phyloP scores from a whole-genome alignment of 2,329 filamentous ascomycete species.

The Cladorrhinum sp. region DNA sequence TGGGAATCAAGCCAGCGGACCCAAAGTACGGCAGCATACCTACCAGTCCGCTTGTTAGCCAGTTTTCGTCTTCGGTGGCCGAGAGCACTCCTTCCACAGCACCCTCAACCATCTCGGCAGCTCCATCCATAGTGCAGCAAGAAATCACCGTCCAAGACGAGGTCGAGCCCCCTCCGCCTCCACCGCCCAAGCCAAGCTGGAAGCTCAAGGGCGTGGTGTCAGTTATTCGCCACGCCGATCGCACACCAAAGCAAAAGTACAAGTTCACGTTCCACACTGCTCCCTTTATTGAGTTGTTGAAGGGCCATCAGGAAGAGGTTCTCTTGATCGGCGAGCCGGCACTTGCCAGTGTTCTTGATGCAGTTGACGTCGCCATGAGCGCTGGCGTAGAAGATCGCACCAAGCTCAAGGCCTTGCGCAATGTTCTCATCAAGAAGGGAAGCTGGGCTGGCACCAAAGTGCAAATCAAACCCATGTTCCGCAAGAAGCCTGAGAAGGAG shows the following conservation, averaged over 20 bases:
- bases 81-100: constrained; percentile 37
- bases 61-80: constrained; percentile 23
- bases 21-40: constrained; percentile 26
- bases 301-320: constrained; percentile 94
- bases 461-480: constrained; percentile 99
- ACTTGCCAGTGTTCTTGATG: constrained; percentile 81
- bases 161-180: constrained; percentile 59
- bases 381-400: constrained; percentile 78
- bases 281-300: constrained; percentile 90
- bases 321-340: constrained; percentile 89
- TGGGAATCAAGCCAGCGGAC: constrained; percentile 31
- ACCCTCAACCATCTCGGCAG: constrained; percentile 40
- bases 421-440: constrained; percentile 88
- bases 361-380: constrained; percentile 75
- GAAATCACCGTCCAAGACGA: constrained; percentile 30
- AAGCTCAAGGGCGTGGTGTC: constrained; percentile 97
- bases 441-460: constrained; percentile 95
- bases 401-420: constrained; percentile 82
- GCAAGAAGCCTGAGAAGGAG: constrained; percentile 66
- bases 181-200: constrained; percentile 86
- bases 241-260: constrained; percentile 98
- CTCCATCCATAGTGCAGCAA: constrained; percentile 37
- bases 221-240: constrained; percentile 92
- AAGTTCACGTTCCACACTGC: constrained; percentile 98
- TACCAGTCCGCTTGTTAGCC: constrained; percentile 25